A percentile compares a stretch with the other conserved stretches of the same genome.
Evolutionary conservation across 2,329 filamentous ascomycete genomes (phyloP).

Genomic region (Cordyceps pruinosa): DNA sequence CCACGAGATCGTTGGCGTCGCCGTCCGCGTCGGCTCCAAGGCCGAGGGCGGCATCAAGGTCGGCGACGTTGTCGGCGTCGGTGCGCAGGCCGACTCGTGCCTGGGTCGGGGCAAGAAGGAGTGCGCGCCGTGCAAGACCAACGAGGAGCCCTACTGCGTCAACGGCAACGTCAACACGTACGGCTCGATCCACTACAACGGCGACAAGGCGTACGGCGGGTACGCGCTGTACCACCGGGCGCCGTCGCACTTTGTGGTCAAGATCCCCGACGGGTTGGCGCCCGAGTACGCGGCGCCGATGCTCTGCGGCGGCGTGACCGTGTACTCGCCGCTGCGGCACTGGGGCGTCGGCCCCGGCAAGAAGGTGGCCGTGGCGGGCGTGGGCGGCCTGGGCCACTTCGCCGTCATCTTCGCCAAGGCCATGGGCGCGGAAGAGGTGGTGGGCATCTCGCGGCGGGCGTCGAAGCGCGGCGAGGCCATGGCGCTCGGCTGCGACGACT

Average conservation of each 20-base stretch:
- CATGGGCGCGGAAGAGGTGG: constrained; percentile 54
- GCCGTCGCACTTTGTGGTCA: constrained; percentile 41
- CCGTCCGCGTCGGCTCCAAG: constrained; percentile 45
- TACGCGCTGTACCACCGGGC: constrained; percentile 29
- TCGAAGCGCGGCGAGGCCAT: constrained; percentile 49
- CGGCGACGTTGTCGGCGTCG: constrained; percentile 58
- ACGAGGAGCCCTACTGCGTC: constrained; percentile 37
- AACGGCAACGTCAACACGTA: constrained; percentile 44
- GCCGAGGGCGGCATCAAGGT: constrained; percentile 43
- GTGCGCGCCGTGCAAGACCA: constrained; percentile 35
- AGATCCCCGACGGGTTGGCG: constrained; percentile 36
- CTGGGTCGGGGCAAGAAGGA: constrained; percentile 26
- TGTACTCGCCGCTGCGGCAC: constrained; percentile 55
- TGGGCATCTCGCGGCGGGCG: constrained; percentile 49
- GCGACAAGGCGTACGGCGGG: constrained; percentile 42
- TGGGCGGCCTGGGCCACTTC: constrained; percentile 64
- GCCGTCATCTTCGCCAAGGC: constrained; percentile 63
- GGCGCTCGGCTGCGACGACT: constrained; percentile 50
- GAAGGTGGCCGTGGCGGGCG: constrained; percentile 57
- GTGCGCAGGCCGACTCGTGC: constrained; percentile 53
- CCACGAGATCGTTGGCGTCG: constrained; percentile 58
- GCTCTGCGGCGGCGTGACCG: constrained; percentile 64
- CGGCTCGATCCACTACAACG: constrained; percentile 28
- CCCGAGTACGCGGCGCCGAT: constrained; percentile 50
- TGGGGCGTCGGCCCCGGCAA: constrained; percentile 61